Conservation (phyloP, 768 basidiomycete species). For the Clavulina sp. region DNA sequence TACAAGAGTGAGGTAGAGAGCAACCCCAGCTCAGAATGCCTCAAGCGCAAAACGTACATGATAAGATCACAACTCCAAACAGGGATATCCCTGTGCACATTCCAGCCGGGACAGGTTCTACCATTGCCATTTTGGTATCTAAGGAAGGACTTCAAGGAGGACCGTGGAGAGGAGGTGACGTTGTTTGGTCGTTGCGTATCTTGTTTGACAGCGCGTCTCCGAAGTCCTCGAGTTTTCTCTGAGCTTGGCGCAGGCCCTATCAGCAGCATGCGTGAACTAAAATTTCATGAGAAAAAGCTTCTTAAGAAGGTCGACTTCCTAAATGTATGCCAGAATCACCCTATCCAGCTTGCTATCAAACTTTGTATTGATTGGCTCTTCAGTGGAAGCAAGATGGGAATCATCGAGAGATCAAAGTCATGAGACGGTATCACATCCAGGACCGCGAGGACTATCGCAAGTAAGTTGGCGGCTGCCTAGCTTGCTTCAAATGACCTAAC, state of each 20-base stretch:
- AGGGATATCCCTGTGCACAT: constrained; percentile 19
- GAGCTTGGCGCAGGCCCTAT: background rate
- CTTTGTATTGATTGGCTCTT: constrained; percentile 2
- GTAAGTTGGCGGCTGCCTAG: constrained; percentile 21
- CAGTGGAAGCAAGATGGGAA: constrained; percentile 96
- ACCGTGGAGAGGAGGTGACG: background rate
- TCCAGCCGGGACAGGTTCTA: constrained; percentile 1
- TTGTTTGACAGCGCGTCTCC: background rate
- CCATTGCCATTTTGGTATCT: too few species aligned
- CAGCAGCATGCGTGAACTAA: constrained; percentile 62
- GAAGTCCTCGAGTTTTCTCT: background rate
- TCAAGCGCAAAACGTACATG: constrained; percentile 6
- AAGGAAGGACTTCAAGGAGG: too few species aligned
- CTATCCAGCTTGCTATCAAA: too few species aligned
- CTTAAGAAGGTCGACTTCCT: constrained; percentile 96
- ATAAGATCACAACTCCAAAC: constrained; percentile 21
- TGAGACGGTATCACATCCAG: constrained; percentile 92
- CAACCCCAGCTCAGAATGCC: background rate
- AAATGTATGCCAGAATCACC: constrained; percentile 35
- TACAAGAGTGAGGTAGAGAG: background rate
- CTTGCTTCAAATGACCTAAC: too few species aligned
- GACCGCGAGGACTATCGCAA: constrained; percentile 89
- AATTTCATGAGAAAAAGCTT: constrained; percentile 89
- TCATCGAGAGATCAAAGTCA: constrained; percentile 78
- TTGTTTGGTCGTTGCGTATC: background rate